Evolutionary conservation across 2,329 filamentous ascomycete genomes (phyloP), one percentile per base, ranked within the genome.

Genomic region (Ophiostoma himal-ulmi): DNA sequence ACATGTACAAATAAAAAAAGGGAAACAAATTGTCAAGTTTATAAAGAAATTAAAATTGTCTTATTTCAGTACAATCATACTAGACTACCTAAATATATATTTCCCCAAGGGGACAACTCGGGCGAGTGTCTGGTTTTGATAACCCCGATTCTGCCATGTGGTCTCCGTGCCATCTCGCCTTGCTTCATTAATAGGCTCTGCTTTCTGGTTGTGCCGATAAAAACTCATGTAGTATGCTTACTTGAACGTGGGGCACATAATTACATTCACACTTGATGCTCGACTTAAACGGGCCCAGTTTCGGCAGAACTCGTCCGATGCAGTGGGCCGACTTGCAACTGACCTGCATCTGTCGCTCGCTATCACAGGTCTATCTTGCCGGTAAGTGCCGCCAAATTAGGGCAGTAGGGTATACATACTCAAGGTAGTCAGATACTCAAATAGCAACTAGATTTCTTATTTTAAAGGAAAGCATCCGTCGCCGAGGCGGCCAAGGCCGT

Each of bases 231-330:
- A 10, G 1, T 30, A 60, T 62, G 57, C 57, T 62, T 64, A 64
- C 34, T 11, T 14, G 60, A 17, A 60, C 17, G 34, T 64, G 60
- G 48, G 52, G n/a, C 22, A 57, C 11, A 30, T 30, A 30, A 30
- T 30, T 30, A 30, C 30, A 26, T 14, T 57, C 17, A 57, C n/a
- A 22, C 52, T 30, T 26, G 22, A 57, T 57, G n/a, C 17, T 5
- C 44, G n/a, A n/a, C 44, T 20, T 17, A 5, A n/a, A 48, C 44
- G 17, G 44, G 52, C 22, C 68, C 66, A 68, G 44, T 62, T 65
- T 73, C 72, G 72, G 72, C 72, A 73, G 48, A 71, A 71, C 67
- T 71, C 66, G 68, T 64, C 72, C 72, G 72, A 73, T 48, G 41
- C 22, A 10, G 39, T 54, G 68, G 70, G 36, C 26, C 62, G 36